Evolutionary conservation across 768 basidiomycete genomes (phyloP).

Genomic region (Phylloporus arenicola): DNA sequence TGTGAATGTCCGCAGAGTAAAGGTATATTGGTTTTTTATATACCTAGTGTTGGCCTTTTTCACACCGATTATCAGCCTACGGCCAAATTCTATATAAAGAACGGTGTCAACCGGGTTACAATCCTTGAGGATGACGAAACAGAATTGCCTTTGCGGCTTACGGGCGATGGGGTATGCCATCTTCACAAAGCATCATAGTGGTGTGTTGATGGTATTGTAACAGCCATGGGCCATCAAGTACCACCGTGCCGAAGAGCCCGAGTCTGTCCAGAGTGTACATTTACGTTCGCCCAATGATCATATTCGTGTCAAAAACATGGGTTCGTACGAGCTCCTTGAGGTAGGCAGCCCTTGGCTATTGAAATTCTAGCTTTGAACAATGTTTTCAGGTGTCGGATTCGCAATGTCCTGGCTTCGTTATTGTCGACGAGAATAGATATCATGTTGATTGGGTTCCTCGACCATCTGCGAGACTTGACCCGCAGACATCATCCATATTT

Average conservation of each 20-base stretch:
- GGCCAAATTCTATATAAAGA: constrained; percentile 75
- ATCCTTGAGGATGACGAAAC: constrained; percentile 72
- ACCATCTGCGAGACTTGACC: constrained; percentile 66
- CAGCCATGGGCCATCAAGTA: constrained; percentile 91
- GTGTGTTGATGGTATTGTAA: constrained; percentile 1
- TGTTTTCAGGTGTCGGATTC: constrained; percentile 64
- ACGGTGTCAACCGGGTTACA: constrained; percentile 49
- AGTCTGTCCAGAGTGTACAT: constrained; percentile 35
- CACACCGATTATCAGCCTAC: constrained; percentile 54
- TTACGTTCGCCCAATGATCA: constrained; percentile 64
- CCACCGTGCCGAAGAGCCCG: constrained; percentile 44
- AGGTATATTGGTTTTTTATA: constrained; percentile 41
- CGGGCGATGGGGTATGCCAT: constrained; percentile 77
- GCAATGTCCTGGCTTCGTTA: constrained; percentile 76
- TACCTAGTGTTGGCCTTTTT: not conserved
- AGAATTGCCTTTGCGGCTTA: constrained; percentile 75
- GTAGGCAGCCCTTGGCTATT: constrained; percentile 34
- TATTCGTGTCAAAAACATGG: constrained; percentile 68
- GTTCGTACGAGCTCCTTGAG: constrained; percentile 67
- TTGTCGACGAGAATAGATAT: constrained; percentile 56
- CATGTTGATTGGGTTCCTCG: constrained; percentile 74
- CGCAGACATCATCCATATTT: constrained; percentile 49
- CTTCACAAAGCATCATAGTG: not conserved
- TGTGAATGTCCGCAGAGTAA: constrained; percentile 78
- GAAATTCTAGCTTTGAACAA: not conserved